Evolutionary conservation across 164 flowering plant genomes (phyloP), one percentile per base, ranked within the genome.

Genomic region (Liquidambar formosana): DNA sequence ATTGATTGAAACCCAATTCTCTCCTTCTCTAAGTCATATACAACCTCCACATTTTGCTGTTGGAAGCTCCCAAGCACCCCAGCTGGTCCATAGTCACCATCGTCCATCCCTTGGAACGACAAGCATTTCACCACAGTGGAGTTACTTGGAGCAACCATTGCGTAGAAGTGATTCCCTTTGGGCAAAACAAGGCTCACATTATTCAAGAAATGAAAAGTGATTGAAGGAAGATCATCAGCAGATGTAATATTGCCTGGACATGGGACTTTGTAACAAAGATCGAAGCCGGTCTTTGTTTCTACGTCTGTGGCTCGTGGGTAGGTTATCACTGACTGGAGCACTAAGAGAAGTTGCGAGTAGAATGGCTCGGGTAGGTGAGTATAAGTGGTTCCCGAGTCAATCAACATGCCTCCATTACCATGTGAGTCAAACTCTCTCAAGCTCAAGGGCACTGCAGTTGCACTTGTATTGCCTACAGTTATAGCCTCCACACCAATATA

Each of bases 341-440:
- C 52, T 0, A 82, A 71, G 91, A 45, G n/a, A n/a, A n/a, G n/a
- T n/a, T n/a, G n/a, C n/a, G n/a, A n/a, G n/a, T n/a, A n/a, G n/a
- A n/a, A n/a, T n/a, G n/a, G n/a, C n/a, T n/a, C n/a, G n/a, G n/a
- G n/a, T n/a, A n/a, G n/a, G n/a, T n/a, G n/a, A n/a, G 93, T 88
- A 71, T 85, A 88, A 18, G 93, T 88, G 1, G 96, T 90, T 48
- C 96, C 96, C 14, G 91, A 87, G 71, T 90, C 96, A 16, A 90
- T 82, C 74, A 90, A 66, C 84, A 84, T 74, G 16, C 96, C 96
- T n/a, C n/a, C n/a, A n/a, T n/a, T n/a, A n/a, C n/a, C n/a, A n/a
- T n/a, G n/a, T n/a, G n/a, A n/a, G n/a, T 0, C 91, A 65, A 88
- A 76, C 47, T 65, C 81, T 53, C 80, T 84, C 72, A 90, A 74